Conservation (phyloP, 768 basidiomycete species). For the Boletus edulis region DNA sequence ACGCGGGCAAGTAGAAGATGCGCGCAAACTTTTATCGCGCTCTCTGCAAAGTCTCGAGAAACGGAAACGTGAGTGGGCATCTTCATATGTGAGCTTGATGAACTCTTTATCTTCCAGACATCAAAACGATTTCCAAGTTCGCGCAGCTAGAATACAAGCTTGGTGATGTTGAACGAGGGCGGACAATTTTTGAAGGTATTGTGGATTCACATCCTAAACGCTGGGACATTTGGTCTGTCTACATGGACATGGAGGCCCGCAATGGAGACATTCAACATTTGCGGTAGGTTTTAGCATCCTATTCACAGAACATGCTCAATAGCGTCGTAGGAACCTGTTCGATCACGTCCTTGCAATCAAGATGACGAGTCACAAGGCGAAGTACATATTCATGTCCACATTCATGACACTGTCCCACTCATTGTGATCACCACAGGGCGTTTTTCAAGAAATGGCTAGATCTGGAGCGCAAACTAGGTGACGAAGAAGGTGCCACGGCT, state of each 20-base stretch:
- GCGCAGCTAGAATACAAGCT: slow-evolving; percentile 93
- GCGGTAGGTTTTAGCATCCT: slow-evolving; percentile 44
- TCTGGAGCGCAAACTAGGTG: slow-evolving; percentile 81
- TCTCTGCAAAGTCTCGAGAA: slow-evolving; percentile 90
- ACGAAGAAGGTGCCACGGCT: slow-evolving; percentile 72
- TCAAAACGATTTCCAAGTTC: slow-evolving; percentile 94
- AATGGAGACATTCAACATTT: slow-evolving; percentile 77
- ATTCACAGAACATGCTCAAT: neutral
- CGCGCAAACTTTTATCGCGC: slow-evolving; percentile 82
- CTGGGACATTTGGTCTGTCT: slow-evolving; percentile 94
- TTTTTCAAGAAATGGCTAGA: slow-evolving; percentile 99
- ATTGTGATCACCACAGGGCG: slow-evolving; percentile 46
- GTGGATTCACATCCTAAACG: slow-evolving; percentile 94
- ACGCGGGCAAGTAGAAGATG: slow-evolving; percentile 70
- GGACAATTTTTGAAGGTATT: slow-evolving; percentile 95
- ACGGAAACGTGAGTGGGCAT: slow-evolving; percentile 73
- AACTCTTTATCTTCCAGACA: slow-evolving; percentile 48
- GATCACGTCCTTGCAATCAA: slow-evolving; percentile 79
- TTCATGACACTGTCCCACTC: neutral
- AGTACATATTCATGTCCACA: slow-evolving; percentile 52
- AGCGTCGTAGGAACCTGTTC: slow-evolving; percentile 69
- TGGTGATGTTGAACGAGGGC: slow-evolving; percentile 92
- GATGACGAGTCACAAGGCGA: slow-evolving; percentile 94
- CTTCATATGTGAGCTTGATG: neutral
- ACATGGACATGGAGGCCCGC: slow-evolving; percentile 93